Conservation (phyloP, 768 basidiomycete genomes). For the Sporobolomyces pararoseus region DNA sequence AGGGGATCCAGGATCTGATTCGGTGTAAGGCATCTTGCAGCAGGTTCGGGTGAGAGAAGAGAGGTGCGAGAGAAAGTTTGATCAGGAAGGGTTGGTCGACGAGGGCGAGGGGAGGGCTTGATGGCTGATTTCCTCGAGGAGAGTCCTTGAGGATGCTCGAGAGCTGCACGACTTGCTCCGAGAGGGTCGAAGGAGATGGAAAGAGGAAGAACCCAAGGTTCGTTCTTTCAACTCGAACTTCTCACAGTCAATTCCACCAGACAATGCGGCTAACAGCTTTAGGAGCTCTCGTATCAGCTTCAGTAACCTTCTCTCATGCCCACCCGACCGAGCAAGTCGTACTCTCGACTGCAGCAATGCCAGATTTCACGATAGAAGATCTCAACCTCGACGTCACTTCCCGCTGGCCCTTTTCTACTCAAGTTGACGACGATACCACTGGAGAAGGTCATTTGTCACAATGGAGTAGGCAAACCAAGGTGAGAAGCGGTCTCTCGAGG, state of each 20-base stretch:
- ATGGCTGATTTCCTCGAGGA: too few relatives aligned
- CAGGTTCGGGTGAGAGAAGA: too few relatives aligned
- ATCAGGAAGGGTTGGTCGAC: too few relatives aligned
- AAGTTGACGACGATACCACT: conserved; percentile 18
- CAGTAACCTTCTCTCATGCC: too few relatives aligned
- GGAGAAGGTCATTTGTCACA: conserved; percentile 15
- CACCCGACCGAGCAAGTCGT: conserved; percentile 2
- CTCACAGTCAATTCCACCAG: not conserved
- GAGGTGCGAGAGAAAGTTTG: not conserved
- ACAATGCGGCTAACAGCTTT: not conserved
- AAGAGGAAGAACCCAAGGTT: too few relatives aligned
- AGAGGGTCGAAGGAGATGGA: not conserved
- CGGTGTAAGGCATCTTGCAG: too few relatives aligned
- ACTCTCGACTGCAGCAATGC: not conserved
- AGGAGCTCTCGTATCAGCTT: too few relatives aligned
- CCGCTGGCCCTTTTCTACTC: not conserved
- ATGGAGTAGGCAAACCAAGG: conserved; percentile 23
- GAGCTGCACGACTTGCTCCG: not conserved
- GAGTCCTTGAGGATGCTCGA: not conserved
- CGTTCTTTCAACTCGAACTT: too few relatives aligned
- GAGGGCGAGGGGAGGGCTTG: too few relatives aligned
- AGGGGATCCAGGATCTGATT: too few relatives aligned
- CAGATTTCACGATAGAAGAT: not conserved
- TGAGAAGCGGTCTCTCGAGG: not conserved
- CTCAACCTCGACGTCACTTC: conserved; percentile 1